These are phyloP conservation scores for Kalanchoe fedtschenkoi DNA, from an alignment of 164 flowering plant genomes.

Conservation along the genomic window DNA sequence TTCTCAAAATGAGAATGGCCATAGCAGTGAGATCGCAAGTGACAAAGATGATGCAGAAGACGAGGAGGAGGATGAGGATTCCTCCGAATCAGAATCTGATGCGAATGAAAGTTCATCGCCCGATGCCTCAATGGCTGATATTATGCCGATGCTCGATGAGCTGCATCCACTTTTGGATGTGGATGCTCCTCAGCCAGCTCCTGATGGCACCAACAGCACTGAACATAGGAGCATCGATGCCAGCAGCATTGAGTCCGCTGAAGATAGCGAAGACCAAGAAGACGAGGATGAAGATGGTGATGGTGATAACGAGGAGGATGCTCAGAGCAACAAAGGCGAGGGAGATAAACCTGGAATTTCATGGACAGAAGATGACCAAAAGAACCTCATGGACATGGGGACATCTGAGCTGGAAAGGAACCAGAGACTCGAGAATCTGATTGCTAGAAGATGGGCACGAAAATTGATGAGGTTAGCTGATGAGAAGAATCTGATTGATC, in stretches of 20 bases:
- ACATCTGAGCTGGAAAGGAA: conserved; percentile 65
- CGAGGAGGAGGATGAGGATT: conserved; percentile 17
- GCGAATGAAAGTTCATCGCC: conserved; percentile 78
- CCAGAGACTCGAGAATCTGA: conserved; percentile 68
- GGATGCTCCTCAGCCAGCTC: conserved; percentile 35
- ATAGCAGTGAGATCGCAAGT: not conserved
- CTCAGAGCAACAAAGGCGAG: conserved; percentile 29
- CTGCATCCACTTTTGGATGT: conserved; percentile 74
- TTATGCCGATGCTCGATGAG: conserved; percentile 88
- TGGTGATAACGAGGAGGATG: conserved; percentile 31
- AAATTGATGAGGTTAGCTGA: conserved; percentile 36
- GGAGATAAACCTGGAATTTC: conserved; percentile 46
- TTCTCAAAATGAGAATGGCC: not conserved
- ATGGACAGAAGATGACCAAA: conserved; percentile 91
- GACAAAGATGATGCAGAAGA: conserved; percentile 20
- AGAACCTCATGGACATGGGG: conserved; percentile 77
- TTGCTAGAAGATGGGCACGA: conserved; percentile 65
- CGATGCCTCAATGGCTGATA: conserved; percentile 88
- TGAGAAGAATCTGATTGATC: conserved; percentile 76
- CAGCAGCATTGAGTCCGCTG: conserved; percentile 32
- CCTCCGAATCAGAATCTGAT: conserved; percentile 55
- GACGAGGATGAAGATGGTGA: conserved; percentile 27
- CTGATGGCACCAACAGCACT: conserved; percentile 16
- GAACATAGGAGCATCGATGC: conserved; percentile 16
- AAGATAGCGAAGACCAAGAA: conserved; percentile 26